phyloP scores from a whole-genome alignment of 768 basidiomycete species.

The Lyophyllum shimeji region DNA sequence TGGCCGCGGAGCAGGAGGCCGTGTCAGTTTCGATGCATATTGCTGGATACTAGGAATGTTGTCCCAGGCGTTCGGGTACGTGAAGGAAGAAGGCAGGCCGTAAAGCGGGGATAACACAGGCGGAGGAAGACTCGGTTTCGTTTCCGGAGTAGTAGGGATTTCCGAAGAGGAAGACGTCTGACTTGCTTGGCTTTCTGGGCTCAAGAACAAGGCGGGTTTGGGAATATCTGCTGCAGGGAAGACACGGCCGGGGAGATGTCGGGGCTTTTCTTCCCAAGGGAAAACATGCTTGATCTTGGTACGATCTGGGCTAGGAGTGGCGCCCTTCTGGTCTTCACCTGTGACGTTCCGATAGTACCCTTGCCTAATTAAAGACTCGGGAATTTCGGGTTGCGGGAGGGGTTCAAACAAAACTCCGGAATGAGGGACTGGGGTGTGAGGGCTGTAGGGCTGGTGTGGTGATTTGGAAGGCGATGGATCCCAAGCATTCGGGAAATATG shows the following conservation, averaged over 20 bases:
- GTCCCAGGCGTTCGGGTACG: constrained; percentile 87
- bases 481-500: constrained; percentile 87
- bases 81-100: constrained; percentile 57
- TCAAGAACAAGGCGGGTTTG: constrained; percentile 44
- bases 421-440: constrained; percentile 34
- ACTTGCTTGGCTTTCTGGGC: constrained; percentile 35
- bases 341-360: constrained; percentile 73
- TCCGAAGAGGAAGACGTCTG: constrained; percentile 31
- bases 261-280: constrained; percentile 90
- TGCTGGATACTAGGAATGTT: constrained; percentile 73
- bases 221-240: constrained; percentile 69
- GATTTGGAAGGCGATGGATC: constrained; percentile 55
- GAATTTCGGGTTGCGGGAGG: constrained; percentile 60
- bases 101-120: constrained; percentile 40
- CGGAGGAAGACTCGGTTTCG: constrained; percentile 19
- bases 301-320: constrained; percentile 62
- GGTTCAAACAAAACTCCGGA: constrained; percentile 59
- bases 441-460: constrained; percentile 35
- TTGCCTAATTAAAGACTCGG: constrained; percentile 64
- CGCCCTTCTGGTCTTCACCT: constrained; percentile 41
- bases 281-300: constrained; percentile 78
- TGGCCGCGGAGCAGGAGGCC: constrained; percentile 42
- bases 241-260: constrained; percentile 64
- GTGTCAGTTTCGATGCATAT: constrained; percentile 63
- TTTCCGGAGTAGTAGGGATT: constrained; percentile 36